Evolutionary conservation across 495 filamentous ascomycete genomes (phyloP), one percentile per base, ranked within the genome.

Genomic region (Bathelium albidoporum): DNA sequence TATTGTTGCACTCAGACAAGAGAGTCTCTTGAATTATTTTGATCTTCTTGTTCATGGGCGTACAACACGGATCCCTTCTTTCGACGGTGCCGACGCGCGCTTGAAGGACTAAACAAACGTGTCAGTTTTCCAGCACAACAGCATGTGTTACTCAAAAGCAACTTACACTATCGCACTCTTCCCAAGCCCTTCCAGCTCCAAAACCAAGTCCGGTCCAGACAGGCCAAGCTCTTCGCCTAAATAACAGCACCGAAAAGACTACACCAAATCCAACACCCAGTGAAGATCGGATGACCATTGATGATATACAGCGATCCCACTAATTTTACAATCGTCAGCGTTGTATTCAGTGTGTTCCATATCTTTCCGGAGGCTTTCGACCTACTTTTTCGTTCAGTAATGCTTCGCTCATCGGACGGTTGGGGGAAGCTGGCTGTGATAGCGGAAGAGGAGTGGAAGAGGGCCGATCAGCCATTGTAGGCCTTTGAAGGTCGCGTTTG

Each of bases 301-400:
- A 95, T 68, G 94, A 96, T 75, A 97, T 86, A 75, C 92, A 95
- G 76, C 87, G 90, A 76, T 99, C 94, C 94, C 94, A 99, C 95
- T 99, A 61, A 11, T 52, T 61, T 14, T 16, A 9, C 55, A 32
- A n/a, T 34, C 20, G 45, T 55, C 18, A 36, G 58, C n/a, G 2
- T 4, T 4, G 18, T n/a, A 2, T 60, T n/a, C n/a, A 55, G 7
- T 5, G 20, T 29, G 7, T 5, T 55, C 24, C 20, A 9, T 16
- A 29, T 11, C 29, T 2, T 12, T 55, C 24, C 20, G 24, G 24
- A 26, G 5, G 49, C 7, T 11, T 9, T 29, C 49, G 29, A 22
- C 65, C 66, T 85, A 95, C 91, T 89, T 96, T 96, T 75, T 96
- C 91, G 77, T 95, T 96, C 66, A 96, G 81, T 71, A 96, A 81